Evolutionary conservation across 139 green algal genomes (phyloP), one percentile per base, ranked within the genome.

Genomic region (Chlorella sorokiniana): DNA sequence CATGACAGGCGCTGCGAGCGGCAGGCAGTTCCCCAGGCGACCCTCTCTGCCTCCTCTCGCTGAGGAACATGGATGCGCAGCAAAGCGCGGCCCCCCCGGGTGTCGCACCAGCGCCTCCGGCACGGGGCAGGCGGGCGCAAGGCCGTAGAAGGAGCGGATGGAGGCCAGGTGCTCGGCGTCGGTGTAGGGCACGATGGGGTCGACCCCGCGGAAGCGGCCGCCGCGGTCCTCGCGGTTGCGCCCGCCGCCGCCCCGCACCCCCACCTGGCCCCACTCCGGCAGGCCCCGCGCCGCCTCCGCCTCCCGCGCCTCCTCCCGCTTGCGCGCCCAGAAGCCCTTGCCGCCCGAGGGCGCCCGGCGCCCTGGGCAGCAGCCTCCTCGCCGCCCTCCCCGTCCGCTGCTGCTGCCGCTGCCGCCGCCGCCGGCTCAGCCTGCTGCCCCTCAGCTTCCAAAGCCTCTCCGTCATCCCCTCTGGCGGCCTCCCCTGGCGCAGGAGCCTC

Each of bases 111-210:
- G 74, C 4, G 52, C 51, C 33, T 62, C 11, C 1, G 69, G 35
- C 5, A 88, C 38, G 20, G 64, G 62, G 54, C 65, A 86, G 52
- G 62, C 83, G 27, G 81, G 31, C 27, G 63, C 37, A 1, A 97
- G 77, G 81, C 95, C 94, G 72, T 95, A 98, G 54, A 95, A 96
- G 31, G 89, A 76, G 35, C 69, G 61, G 33, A 95, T 89, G 22
- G 54, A 76, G n/a, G 73, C 56, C 25, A 93, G 73, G 29, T 89
- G 56, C 3, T 79, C 74, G 11, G 78, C 9, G 69, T 93, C 85
- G 37, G 81, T 81, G 27, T 90, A 89, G 31, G 90, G 91, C 7
- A 90, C 45, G 20, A 94, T 85, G 37, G 91, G 91, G 84, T 94
- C 91, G 14, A 94, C 67, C 14, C 88, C 88, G 3, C 59, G 64